A percentile compares a stretch with the other conserved stretches of the same genome.
phyloP scores from a whole-genome alignment of 495 filamentous ascomycete species.

The Penicillium tannophilum region DNA sequence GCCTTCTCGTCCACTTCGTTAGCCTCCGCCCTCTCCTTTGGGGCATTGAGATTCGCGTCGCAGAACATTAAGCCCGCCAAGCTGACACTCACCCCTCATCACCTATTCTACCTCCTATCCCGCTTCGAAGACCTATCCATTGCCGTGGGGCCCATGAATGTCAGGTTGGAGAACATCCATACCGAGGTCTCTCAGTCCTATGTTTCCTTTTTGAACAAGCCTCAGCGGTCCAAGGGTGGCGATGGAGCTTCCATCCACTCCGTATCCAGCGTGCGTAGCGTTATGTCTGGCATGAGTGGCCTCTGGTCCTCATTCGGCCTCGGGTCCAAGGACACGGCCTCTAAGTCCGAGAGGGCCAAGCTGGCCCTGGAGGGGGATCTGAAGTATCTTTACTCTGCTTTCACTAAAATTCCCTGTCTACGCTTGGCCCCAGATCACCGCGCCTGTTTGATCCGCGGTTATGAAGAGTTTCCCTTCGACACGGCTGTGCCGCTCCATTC shows the following conservation, averaged over 20 bases:
- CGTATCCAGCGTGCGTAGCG: slow-evolving; percentile 93
- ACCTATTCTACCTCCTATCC: slow-evolving; percentile 93
- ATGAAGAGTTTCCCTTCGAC: slow-evolving; percentile 98
- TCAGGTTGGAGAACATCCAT: slow-evolving; percentile 92
- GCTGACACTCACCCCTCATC: slow-evolving; percentile 92
- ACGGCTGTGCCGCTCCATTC: slow-evolving; percentile 92
- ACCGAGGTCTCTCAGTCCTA: slow-evolving; percentile 84
- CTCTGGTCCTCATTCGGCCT: slow-evolving; percentile 89
- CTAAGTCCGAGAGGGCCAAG: slow-evolving; percentile 85
- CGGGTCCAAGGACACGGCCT: slow-evolving; percentile 68
- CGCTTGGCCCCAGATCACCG: slow-evolving; percentile 86
- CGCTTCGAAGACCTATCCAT: slow-evolving; percentile 92
- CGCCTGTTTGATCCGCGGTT: slow-evolving; percentile 83
- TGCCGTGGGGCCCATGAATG: slow-evolving; percentile 90
- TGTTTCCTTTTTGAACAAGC: slow-evolving; percentile 88
- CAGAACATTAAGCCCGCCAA: slow-evolving; percentile 84
- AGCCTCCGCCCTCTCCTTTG: slow-evolving; percentile 82
- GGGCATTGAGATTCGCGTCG: slow-evolving; percentile 80
- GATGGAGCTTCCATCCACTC: slow-evolving; percentile 83
- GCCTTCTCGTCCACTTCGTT: slow-evolving; percentile 70
- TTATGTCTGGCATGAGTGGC: slow-evolving; percentile 92
- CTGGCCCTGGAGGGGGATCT: slow-evolving; percentile 80
- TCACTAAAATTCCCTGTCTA: slow-evolving; percentile 95
- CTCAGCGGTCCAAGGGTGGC: slow-evolving; percentile 75
- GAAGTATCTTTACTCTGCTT: slow-evolving; percentile 95